These are phyloP conservation scores for Termitomyces sp. DNA, from an alignment of 768 basidiomycete species.

Conservation along the genomic window DNA sequence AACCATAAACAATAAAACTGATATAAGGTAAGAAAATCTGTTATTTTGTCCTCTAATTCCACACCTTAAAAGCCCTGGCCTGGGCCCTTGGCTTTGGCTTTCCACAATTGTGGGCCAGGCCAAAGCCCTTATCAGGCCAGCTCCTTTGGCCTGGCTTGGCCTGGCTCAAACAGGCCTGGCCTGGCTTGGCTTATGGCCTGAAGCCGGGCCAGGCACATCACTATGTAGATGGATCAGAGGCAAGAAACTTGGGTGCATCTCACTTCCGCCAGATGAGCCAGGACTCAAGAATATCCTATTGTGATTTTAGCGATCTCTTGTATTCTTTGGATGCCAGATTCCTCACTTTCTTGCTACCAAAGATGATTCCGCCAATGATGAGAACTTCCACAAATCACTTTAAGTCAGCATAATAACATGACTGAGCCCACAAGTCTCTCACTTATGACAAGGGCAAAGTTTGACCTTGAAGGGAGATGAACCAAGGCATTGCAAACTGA, in stretches of 20 bases:
- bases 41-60: no score
- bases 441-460: neutral
- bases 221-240: neutral
- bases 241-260: neutral
- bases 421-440: neutral
- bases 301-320: neutral
- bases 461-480: neutral
- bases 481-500: neutral
- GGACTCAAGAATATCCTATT: neutral
- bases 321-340: no score
- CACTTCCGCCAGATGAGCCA: neutral
- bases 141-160: no score
- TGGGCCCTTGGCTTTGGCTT: no score
- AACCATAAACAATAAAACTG: no score
- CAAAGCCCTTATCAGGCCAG: no score
- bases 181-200: no score
- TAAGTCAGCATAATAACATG: neutral
- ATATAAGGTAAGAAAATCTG: no score
- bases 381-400: neutral
- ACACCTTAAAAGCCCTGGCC: no score
- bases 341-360: neutral
- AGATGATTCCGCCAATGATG: neutral
- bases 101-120: no score
- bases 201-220: no score
- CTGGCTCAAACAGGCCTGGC: no score